Percentiles rank a stretch among this genome's conserved stretches.
Conservation (phyloP, 805 yeast genomes). For the Spencermartinsiella europaea region DNA sequence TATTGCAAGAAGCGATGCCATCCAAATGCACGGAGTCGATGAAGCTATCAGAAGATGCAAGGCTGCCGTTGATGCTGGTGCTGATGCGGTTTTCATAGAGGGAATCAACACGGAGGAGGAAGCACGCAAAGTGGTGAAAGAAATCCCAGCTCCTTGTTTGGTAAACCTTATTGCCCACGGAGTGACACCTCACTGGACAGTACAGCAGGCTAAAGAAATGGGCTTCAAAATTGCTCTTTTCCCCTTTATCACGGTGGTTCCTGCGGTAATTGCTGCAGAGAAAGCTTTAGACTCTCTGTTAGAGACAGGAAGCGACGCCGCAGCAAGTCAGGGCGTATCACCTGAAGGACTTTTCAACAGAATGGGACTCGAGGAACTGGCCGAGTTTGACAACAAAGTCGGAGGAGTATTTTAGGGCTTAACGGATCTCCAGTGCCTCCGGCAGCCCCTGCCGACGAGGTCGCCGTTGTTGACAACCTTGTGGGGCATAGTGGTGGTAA, state of each 20-base stretch:
- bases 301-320: constrained; percentile 3
- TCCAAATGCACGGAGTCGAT: constrained; percentile 7
- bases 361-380: not conserved
- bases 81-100: constrained; percentile 10
- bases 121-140: constrained; percentile 6
- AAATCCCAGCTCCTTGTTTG: constrained; percentile 2
- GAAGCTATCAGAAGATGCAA: constrained; percentile 9
- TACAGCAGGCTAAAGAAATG: constrained; percentile 1
- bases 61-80: constrained; percentile 7
- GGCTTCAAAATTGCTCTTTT: constrained; percentile 8
- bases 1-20: constrained; percentile 8
- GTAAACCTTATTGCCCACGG: constrained; percentile 6
- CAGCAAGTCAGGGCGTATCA: constrained; percentile 1
- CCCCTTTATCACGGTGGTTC: constrained; percentile 3
- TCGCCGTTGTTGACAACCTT: no score
- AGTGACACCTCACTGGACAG: constrained; percentile 8
- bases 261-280: constrained; percentile 3
- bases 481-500: no score
- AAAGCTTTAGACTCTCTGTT: constrained; percentile 2
- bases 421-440: no score
- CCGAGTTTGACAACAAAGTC: constrained; percentile 1
- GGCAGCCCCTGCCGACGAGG: no score
- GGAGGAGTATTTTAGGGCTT: not conserved
- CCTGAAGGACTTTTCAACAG: constrained; percentile 1
- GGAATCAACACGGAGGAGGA: constrained; percentile 9